Evolutionary conservation across 208 protist genomes (phyloP).

Genomic region (Novymonas esmeraldas): DNA sequence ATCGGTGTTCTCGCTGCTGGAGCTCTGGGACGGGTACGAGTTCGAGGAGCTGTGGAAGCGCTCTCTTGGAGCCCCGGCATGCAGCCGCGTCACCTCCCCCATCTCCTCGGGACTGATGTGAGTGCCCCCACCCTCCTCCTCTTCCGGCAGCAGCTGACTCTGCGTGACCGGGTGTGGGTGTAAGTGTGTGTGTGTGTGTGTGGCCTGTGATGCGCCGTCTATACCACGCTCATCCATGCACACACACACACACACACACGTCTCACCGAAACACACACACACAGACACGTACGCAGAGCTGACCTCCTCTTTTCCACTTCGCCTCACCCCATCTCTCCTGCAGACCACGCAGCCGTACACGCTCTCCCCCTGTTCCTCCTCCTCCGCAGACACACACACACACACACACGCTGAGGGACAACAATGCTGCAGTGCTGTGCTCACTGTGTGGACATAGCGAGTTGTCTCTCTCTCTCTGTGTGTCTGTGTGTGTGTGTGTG

Average conservation of each 20-base stretch:
- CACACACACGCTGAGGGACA: too few relatives aligned
- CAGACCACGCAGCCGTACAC: too few relatives aligned
- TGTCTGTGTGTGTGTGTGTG: background rate
- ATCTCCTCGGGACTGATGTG: slow-evolving; percentile 21
- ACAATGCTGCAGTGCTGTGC: background rate
- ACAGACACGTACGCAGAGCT: too few relatives aligned
- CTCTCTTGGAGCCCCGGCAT: slow-evolving; percentile 6
- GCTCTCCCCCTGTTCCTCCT: too few relatives aligned
- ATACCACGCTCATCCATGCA: too few relatives aligned
- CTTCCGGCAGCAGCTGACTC: too few relatives aligned
- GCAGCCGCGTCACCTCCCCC: slow-evolving; percentile 16
- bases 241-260: too few relatives aligned
- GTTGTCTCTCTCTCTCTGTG: background rate
- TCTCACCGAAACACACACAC: too few relatives aligned
- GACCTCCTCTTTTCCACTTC: too few relatives aligned
- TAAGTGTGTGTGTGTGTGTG: background rate
- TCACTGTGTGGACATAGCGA: background rate
- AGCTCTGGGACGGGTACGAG: slow-evolving; percentile 82
- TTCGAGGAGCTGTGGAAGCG: slow-evolving; percentile 50
- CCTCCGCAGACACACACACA: too few relatives aligned
- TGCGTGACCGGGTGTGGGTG: background rate
- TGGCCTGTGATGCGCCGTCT: background rate
- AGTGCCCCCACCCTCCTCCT: too few relatives aligned
- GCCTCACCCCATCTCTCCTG: too few relatives aligned
- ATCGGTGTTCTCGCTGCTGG: slow-evolving; percentile 69